Conservation (phyloP, 768 basidiomycete genomes). For the Gautieria morchelliformis region DNA sequence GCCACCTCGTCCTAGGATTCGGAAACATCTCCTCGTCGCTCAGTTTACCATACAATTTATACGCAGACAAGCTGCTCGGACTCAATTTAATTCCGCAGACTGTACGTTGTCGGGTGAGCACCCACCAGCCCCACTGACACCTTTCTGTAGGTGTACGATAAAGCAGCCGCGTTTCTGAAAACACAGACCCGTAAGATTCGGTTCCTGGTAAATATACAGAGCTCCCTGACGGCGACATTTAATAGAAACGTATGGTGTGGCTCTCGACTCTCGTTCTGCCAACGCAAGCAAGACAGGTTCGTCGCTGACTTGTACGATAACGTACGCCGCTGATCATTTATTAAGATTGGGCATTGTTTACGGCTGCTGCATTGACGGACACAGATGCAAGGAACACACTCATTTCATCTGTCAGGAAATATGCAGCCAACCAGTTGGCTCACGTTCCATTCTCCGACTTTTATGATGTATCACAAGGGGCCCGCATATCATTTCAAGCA, state of each 20-base stretch:
- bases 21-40: background rate
- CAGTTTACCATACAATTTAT: slow-evolving; percentile 31
- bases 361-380: slow-evolving; percentile 42
- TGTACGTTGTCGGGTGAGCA: background rate
- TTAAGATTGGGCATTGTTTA: slow-evolving; percentile 50
- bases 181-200: background rate
- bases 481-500: background rate
- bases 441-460: background rate
- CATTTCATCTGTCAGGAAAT: slow-evolving; percentile 40
- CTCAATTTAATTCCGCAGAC: slow-evolving; percentile 16
- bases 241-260: background rate
- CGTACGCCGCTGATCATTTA: background rate
- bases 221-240: background rate
- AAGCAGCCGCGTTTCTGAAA: background rate
- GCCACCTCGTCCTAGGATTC: background rate
- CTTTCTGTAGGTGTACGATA: background rate
- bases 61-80: slow-evolving; percentile 28
- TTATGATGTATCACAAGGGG: background rate
- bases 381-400: slow-evolving; percentile 36
- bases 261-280: background rate
- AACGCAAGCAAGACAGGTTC: background rate
- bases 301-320: background rate
- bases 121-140: background rate
- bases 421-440: slow-evolving; percentile 22
- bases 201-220: background rate